Evolutionary conservation across 768 basidiomycete genomes (phyloP).

Genomic region (Mycena indigotica): DNA sequence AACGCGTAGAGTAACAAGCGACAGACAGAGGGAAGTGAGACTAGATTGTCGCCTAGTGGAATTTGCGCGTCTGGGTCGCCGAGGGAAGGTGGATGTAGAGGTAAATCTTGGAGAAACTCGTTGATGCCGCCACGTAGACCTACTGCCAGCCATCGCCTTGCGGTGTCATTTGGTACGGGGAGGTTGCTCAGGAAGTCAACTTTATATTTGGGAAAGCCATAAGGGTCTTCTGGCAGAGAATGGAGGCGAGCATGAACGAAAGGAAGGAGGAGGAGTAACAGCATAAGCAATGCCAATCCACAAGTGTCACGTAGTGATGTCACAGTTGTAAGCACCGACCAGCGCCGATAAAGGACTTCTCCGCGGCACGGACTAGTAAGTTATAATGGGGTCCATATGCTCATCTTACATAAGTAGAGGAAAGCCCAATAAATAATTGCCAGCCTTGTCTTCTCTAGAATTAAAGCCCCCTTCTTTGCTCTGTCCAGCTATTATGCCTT

Average conservation of each 20-base stretch:
- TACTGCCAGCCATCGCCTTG: constrained; percentile 69
- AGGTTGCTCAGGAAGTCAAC: constrained; percentile 78
- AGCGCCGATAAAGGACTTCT: constrained; percentile 24
- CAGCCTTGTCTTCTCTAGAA: constrained; percentile 38
- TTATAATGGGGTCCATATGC: background rate
- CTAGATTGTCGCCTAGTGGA: constrained; percentile 33
- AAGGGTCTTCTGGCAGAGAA: constrained; percentile 76
- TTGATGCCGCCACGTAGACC: constrained; percentile 75
- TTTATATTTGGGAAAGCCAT: constrained; percentile 81
- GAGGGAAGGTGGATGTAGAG: constrained; percentile 45
- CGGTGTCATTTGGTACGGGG: constrained; percentile 74
- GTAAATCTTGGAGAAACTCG: constrained; percentile 68
- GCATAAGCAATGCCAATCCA: constrained; percentile 6
- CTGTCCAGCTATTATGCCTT: constrained; percentile 30
- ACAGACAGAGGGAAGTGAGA: constrained; percentile 23
- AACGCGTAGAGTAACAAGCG: constrained; percentile 25
- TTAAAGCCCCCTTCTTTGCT: constrained; percentile 27
- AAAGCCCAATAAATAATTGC: constrained; percentile 3
- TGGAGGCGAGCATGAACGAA: constrained; percentile 50
- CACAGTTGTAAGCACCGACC: constrained; percentile 31
- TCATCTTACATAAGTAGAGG: background rate
- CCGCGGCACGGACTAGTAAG: constrained; percentile 9
- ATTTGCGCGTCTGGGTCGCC: constrained; percentile 50
- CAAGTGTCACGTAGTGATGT: no score
- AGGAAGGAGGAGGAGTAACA: constrained; percentile 30